These are phyloP conservation scores for Pyrenochaeta sp. DNA, from an alignment of 2,329 filamentous ascomycete genomes.

Conservation along the genomic window DNA sequence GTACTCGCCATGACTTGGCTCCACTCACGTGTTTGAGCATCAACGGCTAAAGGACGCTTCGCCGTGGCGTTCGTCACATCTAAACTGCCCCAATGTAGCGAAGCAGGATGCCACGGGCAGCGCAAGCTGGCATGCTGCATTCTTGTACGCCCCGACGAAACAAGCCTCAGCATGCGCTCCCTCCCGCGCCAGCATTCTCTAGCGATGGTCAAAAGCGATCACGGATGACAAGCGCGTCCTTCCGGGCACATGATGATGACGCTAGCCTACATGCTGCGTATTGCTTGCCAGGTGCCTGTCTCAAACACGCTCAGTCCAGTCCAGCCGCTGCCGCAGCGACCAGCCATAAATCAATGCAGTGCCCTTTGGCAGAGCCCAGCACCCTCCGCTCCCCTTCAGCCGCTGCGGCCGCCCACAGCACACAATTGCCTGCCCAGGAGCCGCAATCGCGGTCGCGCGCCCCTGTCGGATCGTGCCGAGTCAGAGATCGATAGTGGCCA, in stretches of 20 bases:
- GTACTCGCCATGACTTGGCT: slow-evolving; percentile 2
- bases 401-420: not conserved
- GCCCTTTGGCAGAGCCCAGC: slow-evolving; percentile 1
- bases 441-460: slow-evolving; percentile 11
- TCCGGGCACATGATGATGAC: slow-evolving; percentile 13
- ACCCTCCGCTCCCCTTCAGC: slow-evolving; percentile 5
- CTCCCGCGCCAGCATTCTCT: slow-evolving; percentile 5
- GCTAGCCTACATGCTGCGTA: slow-evolving; percentile 7
- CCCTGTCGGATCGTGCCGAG: slow-evolving; percentile 22
- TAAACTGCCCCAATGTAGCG: slow-evolving; percentile 11
- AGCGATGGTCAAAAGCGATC: slow-evolving; percentile 6
- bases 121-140: slow-evolving; percentile 6
- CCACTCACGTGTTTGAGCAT: slow-evolving; percentile 10
- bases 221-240: slow-evolving; percentile 6
- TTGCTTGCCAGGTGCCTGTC: slow-evolving; percentile 9
- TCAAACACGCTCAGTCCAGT: slow-evolving; percentile 10
- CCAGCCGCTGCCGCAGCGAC: no score
- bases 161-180: slow-evolving; percentile 3
- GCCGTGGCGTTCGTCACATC: slow-evolving; percentile 10
- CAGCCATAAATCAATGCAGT: slow-evolving; percentile 12
- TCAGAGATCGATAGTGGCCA: slow-evolving; percentile 19
- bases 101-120: slow-evolving; percentile 1
- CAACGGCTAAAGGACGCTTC: slow-evolving; percentile 12
- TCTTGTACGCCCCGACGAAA: slow-evolving; percentile 2
- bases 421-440: slow-evolving; percentile 2